Evolutionary conservation across 176 grass and related monocot species (phyloP).

Genomic region (Carex parvula): DNA sequence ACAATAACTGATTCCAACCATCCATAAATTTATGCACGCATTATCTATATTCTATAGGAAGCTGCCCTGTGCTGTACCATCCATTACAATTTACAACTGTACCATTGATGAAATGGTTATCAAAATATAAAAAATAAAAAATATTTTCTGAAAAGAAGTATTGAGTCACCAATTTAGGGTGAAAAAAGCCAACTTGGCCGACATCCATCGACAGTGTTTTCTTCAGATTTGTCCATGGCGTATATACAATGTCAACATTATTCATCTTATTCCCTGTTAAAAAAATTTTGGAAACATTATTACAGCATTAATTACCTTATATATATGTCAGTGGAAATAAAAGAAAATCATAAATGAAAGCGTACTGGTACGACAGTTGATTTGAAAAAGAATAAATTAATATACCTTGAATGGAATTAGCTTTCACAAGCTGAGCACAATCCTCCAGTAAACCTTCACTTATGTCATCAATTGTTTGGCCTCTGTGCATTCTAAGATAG

Average conservation of each 20-base stretch:
- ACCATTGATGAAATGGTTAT: background rate
- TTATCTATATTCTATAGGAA: too few relatives aligned
- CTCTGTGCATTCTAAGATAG: slow-evolving; percentile 86
- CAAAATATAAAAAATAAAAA: background rate
- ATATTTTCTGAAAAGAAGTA: background rate
- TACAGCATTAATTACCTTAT: background rate
- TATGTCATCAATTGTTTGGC: slow-evolving; percentile 71
- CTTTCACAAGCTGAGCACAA: slow-evolving; percentile 89
- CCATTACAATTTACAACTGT: background rate
- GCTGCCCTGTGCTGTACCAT: too few relatives aligned
- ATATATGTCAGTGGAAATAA: background rate
- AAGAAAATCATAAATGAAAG: background rate
- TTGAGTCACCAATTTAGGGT: slow-evolving; percentile 55
- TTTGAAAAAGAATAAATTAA: background rate
- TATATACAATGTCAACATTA: slow-evolving; percentile 83
- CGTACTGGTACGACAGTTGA: background rate
- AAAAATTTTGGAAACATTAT: too few relatives aligned
- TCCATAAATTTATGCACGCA: too few relatives aligned
- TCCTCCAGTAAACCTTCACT: slow-evolving; percentile 77
- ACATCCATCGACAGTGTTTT: slow-evolving; percentile 93
- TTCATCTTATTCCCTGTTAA: slow-evolving; percentile 85
- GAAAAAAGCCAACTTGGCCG: slow-evolving; percentile 98
- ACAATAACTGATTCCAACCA: background rate
- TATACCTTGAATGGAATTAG: slow-evolving; percentile 91
- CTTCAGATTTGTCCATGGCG: slow-evolving; percentile 96